These are phyloP conservation scores for Chytriomyces confervae DNA, from an alignment of 192 early-diverging fungal species.

Conservation along the genomic window DNA sequence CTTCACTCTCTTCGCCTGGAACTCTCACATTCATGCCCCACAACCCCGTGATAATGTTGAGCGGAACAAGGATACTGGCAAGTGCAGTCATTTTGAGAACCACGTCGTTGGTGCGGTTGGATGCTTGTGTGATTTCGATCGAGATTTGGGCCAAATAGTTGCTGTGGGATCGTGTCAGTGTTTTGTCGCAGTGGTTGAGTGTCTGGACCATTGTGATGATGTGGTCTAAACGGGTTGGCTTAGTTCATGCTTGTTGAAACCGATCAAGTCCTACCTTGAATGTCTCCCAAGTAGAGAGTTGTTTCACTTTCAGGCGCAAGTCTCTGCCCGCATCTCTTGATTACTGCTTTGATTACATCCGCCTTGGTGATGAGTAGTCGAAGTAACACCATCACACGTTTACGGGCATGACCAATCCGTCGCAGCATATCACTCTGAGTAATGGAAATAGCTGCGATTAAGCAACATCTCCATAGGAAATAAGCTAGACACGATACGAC, in stretches of 20 bases:
- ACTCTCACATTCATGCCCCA: conserved; percentile 60
- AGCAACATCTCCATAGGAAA: not conserved
- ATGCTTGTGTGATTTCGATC: conserved; percentile 68
- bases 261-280: conserved; percentile 45
- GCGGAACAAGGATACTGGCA: conserved; percentile 86
- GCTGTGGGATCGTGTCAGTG: conserved; percentile 73
- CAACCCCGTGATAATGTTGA: conserved; percentile 81
- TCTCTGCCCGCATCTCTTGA: conserved; percentile 62
- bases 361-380: conserved; percentile 70
- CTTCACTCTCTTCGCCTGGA: conserved; percentile 53
- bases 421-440: conserved; percentile 71
- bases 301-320: conserved; percentile 53
- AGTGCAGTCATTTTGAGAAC: conserved; percentile 88
- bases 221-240: conserved; percentile 62
- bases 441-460: not conserved
- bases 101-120: conserved; percentile 85
- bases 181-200: conserved; percentile 75
- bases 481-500: conserved; percentile 10
- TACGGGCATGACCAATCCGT: conserved; percentile 74
- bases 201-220: conserved; percentile 73
- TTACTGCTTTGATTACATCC: conserved; percentile 73
- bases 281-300: conserved; percentile 64
- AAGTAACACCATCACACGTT: conserved; percentile 71
- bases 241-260: not conserved
- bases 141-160: conserved; percentile 84